Base-by-base conservation (phyloP, 805 yeast species). In the Myxozyma vanderwaltii region DNA sequence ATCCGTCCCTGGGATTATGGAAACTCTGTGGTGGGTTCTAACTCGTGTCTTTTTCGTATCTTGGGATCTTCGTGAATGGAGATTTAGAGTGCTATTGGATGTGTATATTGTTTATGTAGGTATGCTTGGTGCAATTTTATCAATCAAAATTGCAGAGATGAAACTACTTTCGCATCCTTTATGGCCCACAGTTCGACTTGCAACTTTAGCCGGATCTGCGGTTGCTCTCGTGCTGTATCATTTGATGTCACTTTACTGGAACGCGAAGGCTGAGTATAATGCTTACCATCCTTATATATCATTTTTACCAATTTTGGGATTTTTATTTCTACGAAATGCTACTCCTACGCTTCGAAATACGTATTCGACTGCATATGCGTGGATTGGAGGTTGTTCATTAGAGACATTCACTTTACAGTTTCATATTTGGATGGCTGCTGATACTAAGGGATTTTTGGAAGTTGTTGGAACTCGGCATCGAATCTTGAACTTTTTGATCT, bases 361-460 rank as follows among this genome's bases (percentile, higher is more conserved):
- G 12, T 66, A 66, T 54, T 66, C 69, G 27, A 50, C 66, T 13
- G 64, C 56, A 29, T 64, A 53, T 38, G 64, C 69, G 5, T 66
- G 68, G 63, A 51, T 66, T 19, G 69, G 69, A 13, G 53, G 62
- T 4, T 64, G 67, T 53, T 66, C 69, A 23, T 56, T 66, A 33
- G 69, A 66, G 51, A 66, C 69, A 8, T 66, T 66, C 51, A 66
- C 67, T 23, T 56, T 66, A 35, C 69, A 66, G 46, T 66, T 66
- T 40, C 69, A 66, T 44, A 65, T 66, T 29, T 66, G 68, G 66
- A 54, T 66, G 65, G 69, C 69, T 17, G 69, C 67, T 6, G 69
- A 66, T 38, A 66, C 69, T 15, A 59, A 56, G 17, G 69, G 69
- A 17, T 36, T 62, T 3, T 38, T 62, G 1, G 56, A 54, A 36